Percentiles rank a stretch among this genome's conserved stretches.
These are phyloP conservation scores for Zangia roseola DNA, from an alignment of 768 basidiomycete species.

Conservation along the genomic window DNA sequence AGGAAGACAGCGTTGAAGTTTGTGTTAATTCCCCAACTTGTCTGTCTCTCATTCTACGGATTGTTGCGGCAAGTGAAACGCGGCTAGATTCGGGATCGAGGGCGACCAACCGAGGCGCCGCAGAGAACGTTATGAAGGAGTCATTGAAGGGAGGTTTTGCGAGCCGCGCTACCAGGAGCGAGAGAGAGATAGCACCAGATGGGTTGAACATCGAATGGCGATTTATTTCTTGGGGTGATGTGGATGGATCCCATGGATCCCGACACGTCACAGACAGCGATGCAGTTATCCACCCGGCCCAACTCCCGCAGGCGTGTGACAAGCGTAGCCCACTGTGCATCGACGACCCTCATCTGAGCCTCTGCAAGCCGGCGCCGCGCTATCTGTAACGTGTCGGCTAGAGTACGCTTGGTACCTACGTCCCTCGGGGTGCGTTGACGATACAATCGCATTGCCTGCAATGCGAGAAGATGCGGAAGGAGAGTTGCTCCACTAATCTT, in stretches of 20 bases:
- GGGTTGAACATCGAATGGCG: slow-evolving; percentile 33
- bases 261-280: slow-evolving; percentile 74
- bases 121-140: slow-evolving; percentile 69
- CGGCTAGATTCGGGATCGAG: slow-evolving; percentile 40
- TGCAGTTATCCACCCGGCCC: slow-evolving; percentile 55
- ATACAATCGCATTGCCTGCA: slow-evolving; percentile 30
- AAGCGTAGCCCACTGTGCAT: slow-evolving; percentile 68
- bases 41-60: slow-evolving; percentile 35
- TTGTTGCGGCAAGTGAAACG: slow-evolving; percentile 35
- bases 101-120: slow-evolving; percentile 44
- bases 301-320: slow-evolving; percentile 50
- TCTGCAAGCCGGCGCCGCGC: slow-evolving; percentile 32
- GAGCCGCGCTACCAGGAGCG: slow-evolving; percentile 61
- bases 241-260: slow-evolving; percentile 60
- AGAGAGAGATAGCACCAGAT: slow-evolving; percentile 62
- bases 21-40: slow-evolving; percentile 58
- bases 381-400: slow-evolving; percentile 20
- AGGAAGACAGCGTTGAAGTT: slow-evolving; percentile 61
- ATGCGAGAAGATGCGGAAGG: slow-evolving; percentile 60
- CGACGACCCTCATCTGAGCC: slow-evolving; percentile 44
- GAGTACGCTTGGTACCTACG: not conserved
- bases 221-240: not conserved
- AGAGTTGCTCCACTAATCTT: slow-evolving; percentile 67
- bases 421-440: not conserved
- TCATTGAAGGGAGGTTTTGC: slow-evolving; percentile 63